A percentile compares a stretch with the other conserved stretches of the same genome.
These are phyloP conservation scores for Backusella liffmaniae DNA, from an alignment of 192 early-diverging fungal species.

Conservation along the genomic window DNA sequence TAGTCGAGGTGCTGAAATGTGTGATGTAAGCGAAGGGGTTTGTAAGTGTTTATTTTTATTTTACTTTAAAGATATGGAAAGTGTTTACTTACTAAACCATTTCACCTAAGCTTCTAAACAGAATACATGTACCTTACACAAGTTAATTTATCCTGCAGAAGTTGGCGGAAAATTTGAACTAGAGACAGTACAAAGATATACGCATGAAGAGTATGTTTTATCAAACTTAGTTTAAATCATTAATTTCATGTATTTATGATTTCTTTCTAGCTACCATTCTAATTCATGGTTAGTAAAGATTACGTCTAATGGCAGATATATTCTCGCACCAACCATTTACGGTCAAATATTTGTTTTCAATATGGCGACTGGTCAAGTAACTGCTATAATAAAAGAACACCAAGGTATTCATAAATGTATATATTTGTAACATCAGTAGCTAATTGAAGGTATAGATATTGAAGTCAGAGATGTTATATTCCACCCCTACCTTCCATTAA, in stretches of 20 bases:
- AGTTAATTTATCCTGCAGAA: slow-evolving; percentile 77
- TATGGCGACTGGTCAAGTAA: slow-evolving; percentile 72
- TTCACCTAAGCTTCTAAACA: slow-evolving; percentile 62
- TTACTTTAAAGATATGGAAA: background rate
- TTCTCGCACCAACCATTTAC: slow-evolving; percentile 85
- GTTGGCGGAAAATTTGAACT: slow-evolving; percentile 73
- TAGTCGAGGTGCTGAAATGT: slow-evolving; percentile 85
- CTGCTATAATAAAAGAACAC: slow-evolving; percentile 81
- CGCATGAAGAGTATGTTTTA: slow-evolving; percentile 75
- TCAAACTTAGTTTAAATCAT: background rate
- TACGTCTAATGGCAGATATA: slow-evolving; percentile 81
- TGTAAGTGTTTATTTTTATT: slow-evolving; percentile 45
- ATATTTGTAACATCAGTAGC: background rate
- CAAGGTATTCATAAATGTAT: slow-evolving; percentile 43
- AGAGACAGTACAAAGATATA: slow-evolving; percentile 71
- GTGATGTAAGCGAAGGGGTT: slow-evolving; percentile 78
- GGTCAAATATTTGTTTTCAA: slow-evolving; percentile 88
- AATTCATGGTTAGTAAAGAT: slow-evolving; percentile 96
- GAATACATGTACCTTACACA: slow-evolving; percentile 86
- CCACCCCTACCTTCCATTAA: slow-evolving; percentile 77
- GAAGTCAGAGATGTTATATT: slow-evolving; percentile 93
- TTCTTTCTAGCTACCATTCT: slow-evolving; percentile 61
- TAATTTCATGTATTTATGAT: background rate
- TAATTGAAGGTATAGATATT: slow-evolving; percentile 50
- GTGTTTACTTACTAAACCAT: background rate